phyloP scores from a whole-genome alignment of 345 rosid genomes.

The Barbarea vulgaris region DNA sequence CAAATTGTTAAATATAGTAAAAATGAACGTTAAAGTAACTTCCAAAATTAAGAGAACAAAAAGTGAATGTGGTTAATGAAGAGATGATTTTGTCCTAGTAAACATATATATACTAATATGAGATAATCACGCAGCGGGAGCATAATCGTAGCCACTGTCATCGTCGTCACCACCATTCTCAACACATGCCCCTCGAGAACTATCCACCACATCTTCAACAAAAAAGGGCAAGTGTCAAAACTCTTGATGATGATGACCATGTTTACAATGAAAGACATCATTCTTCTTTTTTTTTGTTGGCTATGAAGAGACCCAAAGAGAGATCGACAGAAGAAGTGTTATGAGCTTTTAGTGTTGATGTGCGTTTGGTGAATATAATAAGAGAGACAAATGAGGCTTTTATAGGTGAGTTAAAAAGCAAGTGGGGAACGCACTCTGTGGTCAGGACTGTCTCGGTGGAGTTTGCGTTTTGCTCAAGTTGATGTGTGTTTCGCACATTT shows the following conservation, averaged over 20 bases:
- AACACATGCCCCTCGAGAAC: not conserved
- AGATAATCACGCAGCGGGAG: constrained; percentile 7
- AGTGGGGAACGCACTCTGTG: constrained; percentile 19
- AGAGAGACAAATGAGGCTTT: not conserved
- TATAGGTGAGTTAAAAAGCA: constrained; percentile 27
- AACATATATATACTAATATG: not conserved
- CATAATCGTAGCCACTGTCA: not conserved
- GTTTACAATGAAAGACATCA: not conserved
- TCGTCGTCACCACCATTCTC: constrained; percentile 31
- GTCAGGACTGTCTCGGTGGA: not conserved
- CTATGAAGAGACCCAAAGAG: not conserved
- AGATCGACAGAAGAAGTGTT: not conserved
- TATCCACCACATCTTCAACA: constrained; percentile 18
- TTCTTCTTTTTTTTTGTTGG: not conserved
- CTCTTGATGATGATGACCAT: not conserved
- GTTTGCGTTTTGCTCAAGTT: constrained; percentile 29
- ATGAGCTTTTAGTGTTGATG: not conserved
- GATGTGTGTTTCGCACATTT: constrained; percentile 22
- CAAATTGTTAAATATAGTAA: not conserved
- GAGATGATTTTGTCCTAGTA: not conserved
- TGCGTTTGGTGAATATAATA: constrained; percentile 22
- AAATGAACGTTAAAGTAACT: not conserved
- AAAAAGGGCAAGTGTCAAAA: not conserved
- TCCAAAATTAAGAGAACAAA: not conserved
- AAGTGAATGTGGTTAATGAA: not conserved